Conservation (phyloP, 331 rosid species). For the Quercus tomentella region DNA sequence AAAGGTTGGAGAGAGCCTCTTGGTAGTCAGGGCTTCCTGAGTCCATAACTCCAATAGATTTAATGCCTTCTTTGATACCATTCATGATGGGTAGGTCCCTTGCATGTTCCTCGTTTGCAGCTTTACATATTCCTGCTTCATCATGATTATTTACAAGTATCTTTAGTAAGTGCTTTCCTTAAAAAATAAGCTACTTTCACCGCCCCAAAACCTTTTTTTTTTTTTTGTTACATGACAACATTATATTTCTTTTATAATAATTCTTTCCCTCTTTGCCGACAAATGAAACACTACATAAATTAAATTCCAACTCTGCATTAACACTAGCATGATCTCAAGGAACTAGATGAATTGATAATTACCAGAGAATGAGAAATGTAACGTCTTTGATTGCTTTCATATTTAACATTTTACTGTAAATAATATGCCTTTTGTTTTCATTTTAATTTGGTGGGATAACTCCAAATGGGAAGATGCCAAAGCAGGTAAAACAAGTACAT, state of each 20-base stretch:
- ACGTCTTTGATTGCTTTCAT: neutral
- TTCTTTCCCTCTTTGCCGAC: too few relatives aligned
- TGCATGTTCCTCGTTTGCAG: slow-evolving; percentile 84
- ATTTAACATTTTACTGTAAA: neutral
- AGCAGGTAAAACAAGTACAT: neutral
- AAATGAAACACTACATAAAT: too few relatives aligned
- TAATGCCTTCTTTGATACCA: slow-evolving; percentile 86
- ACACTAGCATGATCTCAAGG: too few relatives aligned
- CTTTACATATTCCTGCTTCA: slow-evolving; percentile 62
- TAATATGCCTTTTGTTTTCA: neutral
- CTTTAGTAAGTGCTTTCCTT: slow-evolving; percentile 20
- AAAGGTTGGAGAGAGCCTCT: slow-evolving; percentile 60
- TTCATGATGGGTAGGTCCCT: slow-evolving; percentile 94
- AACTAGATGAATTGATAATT: too few relatives aligned
- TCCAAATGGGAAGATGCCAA: neutral
- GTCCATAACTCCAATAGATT: slow-evolving; percentile 70
- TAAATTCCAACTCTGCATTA: too few relatives aligned
- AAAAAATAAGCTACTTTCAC: slow-evolving; percentile 23
- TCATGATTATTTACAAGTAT: neutral
- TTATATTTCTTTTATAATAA: too few relatives aligned
- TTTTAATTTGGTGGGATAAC: neutral
- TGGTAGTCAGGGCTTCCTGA: slow-evolving; percentile 49
- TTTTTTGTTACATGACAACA: too few relatives aligned
- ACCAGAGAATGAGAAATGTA: neutral
- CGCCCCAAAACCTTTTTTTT: too few relatives aligned